Evolutionary conservation across 345 rosid genomes (phyloP).

Genomic region (Diplotaxis tenuifolia): DNA sequence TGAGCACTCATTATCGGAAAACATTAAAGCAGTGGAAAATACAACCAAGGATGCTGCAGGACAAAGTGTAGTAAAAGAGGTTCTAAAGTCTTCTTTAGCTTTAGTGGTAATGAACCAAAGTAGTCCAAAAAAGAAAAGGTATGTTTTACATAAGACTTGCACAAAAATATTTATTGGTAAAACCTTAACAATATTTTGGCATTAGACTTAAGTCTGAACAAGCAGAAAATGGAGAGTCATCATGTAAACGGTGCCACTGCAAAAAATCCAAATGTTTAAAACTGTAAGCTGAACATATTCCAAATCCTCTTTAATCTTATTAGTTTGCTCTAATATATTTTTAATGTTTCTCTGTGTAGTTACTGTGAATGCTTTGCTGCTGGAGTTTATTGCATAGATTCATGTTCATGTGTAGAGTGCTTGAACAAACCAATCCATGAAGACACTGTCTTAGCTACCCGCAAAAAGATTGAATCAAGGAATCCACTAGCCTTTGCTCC

Average conservation of each 20-base stretch:
- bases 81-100: conserved; percentile 26
- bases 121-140: conserved; percentile 81
- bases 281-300: conserved; percentile 60
- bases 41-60: conserved; percentile 28
- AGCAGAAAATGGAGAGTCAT: conserved; percentile 52
- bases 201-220: conserved; percentile 57
- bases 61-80: conserved; percentile 34
- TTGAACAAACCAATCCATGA: conserved; percentile 89
- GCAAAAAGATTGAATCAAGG: conserved; percentile 91
- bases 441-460: conserved; percentile 91
- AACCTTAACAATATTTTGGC: background rate
- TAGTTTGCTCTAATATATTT: background rate
- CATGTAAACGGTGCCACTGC: conserved; percentile 90
- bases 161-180: background rate
- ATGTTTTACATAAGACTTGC: conserved; percentile 17
- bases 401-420: conserved; percentile 93
- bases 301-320: background rate
- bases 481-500: conserved; percentile 99
- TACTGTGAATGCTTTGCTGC: conserved; percentile 99
- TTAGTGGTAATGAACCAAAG: conserved; percentile 44
- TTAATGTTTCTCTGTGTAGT: conserved; percentile 41
- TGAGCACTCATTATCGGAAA: conserved; percentile 43
- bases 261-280: conserved; percentile 94
- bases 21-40: conserved; percentile 27
- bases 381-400: conserved; percentile 87